These are phyloP conservation scores for Lodderomyces pseudojiufengensis DNA, from an alignment of 1,139 yeast species.

Conservation along the genomic window DNA sequence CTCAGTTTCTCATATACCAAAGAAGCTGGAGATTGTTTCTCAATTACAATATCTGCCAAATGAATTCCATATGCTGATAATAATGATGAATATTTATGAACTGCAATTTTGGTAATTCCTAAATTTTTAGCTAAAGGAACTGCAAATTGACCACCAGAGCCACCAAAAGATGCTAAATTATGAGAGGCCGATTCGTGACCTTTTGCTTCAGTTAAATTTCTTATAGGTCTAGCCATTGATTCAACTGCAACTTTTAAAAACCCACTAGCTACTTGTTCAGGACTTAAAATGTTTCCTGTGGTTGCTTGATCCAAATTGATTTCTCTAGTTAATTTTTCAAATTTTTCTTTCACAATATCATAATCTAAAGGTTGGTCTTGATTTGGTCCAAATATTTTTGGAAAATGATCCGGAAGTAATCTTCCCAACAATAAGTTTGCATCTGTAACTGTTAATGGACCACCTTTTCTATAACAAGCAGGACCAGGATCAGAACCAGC, in stretches of 20 bases:
- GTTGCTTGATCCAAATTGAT: conserved; percentile 28
- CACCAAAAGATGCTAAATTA: conserved; percentile 45
- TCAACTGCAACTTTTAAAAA: conserved; percentile 45
- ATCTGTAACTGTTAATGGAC: conserved; percentile 46
- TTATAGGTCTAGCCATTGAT: conserved; percentile 45
- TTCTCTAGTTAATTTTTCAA: conserved; percentile 28
- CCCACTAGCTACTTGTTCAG: conserved; percentile 43
- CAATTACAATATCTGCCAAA: conserved; percentile 52
- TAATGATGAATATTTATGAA: conserved; percentile 43
- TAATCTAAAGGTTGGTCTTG: conserved; percentile 38
- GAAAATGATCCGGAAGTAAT: conserved; percentile 39
- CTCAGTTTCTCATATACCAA: conserved; percentile 21
- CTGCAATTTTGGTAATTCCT: conserved; percentile 36
- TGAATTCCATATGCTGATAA: conserved; percentile 44
- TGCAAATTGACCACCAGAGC: conserved; percentile 47
- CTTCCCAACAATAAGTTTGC: conserved; percentile 43
- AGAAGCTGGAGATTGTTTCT: conserved; percentile 57
- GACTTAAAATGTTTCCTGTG: conserved; percentile 21
- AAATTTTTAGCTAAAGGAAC: conserved; percentile 39
- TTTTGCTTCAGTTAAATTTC: conserved; percentile 43
- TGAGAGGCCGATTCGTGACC: conserved; percentile 40
- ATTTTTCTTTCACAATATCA: conserved; percentile 28
- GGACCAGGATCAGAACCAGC: conserved; percentile 51
- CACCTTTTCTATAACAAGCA: conserved; percentile 45
- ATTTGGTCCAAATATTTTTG: conserved; percentile 42